These are phyloP conservation scores for Brassica carinata DNA, from an alignment of 345 rosid genomes.

Conservation along the genomic window DNA sequence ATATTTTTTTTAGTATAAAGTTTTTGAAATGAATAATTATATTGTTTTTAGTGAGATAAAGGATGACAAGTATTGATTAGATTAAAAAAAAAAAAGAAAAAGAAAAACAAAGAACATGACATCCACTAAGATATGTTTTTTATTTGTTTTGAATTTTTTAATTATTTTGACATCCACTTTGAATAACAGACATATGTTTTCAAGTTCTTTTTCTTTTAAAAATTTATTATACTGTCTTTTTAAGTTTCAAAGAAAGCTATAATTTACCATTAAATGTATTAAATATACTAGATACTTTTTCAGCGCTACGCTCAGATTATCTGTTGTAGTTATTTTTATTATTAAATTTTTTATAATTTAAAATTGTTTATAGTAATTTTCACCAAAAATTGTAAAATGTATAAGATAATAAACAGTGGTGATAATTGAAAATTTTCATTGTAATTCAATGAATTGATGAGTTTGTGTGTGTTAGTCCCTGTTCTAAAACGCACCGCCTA, in stretches of 20 bases:
- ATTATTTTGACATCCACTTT: neutral
- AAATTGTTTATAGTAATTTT: no score
- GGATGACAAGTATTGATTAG: conserved; percentile 1
- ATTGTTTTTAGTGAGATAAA: conserved; percentile 33
- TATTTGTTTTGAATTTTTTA: neutral
- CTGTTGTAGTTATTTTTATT: no score
- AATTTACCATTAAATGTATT: neutral
- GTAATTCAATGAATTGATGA: no score
- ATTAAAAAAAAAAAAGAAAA: neutral
- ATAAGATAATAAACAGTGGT: no score
- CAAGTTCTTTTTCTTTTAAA: neutral
- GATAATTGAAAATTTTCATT: no score
- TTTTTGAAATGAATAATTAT: conserved; percentile 1
- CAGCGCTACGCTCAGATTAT: no score
- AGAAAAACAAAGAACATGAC: conserved; percentile 26
- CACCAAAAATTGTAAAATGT: no score
- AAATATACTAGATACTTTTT: neutral
- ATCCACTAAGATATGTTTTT: conserved; percentile 21
- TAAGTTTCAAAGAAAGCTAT: neutral
- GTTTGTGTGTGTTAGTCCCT: no score
- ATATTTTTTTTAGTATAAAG: neutral
- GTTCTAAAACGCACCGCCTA: no score
- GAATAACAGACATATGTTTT: neutral
- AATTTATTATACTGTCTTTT: neutral
- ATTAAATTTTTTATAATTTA: no score